Conservation (phyloP, 1,284 basidiomycete species). For the Marasmius fiardii region DNA sequence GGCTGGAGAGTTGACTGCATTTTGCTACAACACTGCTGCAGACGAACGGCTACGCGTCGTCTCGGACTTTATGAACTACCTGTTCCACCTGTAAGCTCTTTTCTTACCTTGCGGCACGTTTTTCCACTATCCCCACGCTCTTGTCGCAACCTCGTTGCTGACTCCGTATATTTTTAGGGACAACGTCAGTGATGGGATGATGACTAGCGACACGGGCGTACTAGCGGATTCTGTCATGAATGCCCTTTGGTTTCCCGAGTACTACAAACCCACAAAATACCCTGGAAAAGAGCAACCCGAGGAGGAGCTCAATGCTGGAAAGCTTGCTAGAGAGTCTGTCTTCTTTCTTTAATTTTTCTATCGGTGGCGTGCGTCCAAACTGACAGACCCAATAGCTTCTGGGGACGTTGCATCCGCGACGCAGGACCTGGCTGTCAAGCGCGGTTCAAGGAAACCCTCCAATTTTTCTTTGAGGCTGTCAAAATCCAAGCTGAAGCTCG, state of each 20-base stretch:
- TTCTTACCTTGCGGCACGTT: neutral
- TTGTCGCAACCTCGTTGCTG: neutral
- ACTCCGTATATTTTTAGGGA: slow-evolving; percentile 34
- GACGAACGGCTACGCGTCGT: slow-evolving; percentile 57
- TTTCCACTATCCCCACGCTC: neutral
- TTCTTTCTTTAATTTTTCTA: neutral
- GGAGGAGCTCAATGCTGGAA: slow-evolving; percentile 43
- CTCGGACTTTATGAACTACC: slow-evolving; percentile 56
- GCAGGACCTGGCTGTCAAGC: slow-evolving; percentile 47
- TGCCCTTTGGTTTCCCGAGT: slow-evolving; percentile 43
- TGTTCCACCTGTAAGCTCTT: slow-evolving; percentile 45
- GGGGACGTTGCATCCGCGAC: slow-evolving; percentile 44
- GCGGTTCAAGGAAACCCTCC: slow-evolving; percentile 55
- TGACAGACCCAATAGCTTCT: slow-evolving; percentile 38
- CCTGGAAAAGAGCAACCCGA: slow-evolving; percentile 30
- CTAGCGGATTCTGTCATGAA: slow-evolving; percentile 51
- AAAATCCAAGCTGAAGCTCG: slow-evolving; percentile 52
- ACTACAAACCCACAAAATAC: slow-evolving; percentile 37
- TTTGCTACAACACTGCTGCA: slow-evolving; percentile 55
- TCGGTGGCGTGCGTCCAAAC: slow-evolving; percentile 2
- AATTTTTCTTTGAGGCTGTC: slow-evolving; percentile 52
- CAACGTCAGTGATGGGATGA: slow-evolving; percentile 57
- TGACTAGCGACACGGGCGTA: slow-evolving; percentile 43
- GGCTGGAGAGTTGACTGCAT: slow-evolving; percentile 64
- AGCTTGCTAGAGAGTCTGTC: slow-evolving; percentile 53